Base-by-base conservation (phyloP, 176 grass and related monocot genomes). In the Neostapfia colusana region DNA sequence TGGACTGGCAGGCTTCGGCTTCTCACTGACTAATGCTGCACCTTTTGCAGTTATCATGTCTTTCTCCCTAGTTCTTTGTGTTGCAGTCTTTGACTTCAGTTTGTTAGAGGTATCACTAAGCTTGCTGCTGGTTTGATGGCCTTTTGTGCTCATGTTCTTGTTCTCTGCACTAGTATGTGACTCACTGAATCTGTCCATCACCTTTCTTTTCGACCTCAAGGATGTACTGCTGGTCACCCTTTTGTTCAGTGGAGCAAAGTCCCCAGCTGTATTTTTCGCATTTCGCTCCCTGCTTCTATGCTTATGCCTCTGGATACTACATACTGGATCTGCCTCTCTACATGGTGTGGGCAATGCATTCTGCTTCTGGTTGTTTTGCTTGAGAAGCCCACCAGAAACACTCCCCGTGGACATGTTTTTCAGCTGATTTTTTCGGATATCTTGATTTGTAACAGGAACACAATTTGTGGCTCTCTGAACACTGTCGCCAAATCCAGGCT, bases 351-450 rank as follows among this genome's bases (percentile, higher is more conserved):
- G 64, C 24, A 84, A 67, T 42, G 72, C 51, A 68, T 92, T 97
- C 78, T 84, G 89, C 89, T 85, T 93, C 72, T 84, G 81, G 77
- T 88, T 86, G 57, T 91, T 93, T 69, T 87, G 83, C 44, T 80
- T 91, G 31, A 90, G 78, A 37, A 83, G 82, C 18, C 34, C 56
- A 79, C 64, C 50, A 65, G 44, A 48, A 56, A 63, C 64, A 62
- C 56, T 87, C 34, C 79, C 71, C 34, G 57, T 37, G 55, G 43
- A 43, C 55, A 45, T 65, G 5, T 25, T 86, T 23, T 44, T 78
- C 5, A 14, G 58, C 38, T 69, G 43, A 49, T 44, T 15, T 67
- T 73, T 89, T 13, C 35, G 76, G 9, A 7, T 44, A 64, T 69
- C 89, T 79, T 65, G 74, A 62, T 72, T 74, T 81, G 48, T 36